Evolutionary conservation across 148 eudicot genomes (phyloP).

Genomic region (Chenopodium formosanum): DNA sequence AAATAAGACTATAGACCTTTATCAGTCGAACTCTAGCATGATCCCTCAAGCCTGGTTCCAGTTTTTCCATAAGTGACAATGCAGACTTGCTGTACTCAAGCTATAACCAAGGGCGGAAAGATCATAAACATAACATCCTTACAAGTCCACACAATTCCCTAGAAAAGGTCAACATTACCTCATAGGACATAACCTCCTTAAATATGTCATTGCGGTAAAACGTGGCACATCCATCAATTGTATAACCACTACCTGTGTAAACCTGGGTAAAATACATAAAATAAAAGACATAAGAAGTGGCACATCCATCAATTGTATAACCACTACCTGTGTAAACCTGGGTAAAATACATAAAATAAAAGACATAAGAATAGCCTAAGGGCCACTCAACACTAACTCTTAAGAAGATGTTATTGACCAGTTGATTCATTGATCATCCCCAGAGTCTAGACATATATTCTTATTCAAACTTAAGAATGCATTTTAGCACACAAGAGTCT

Average conservation of each 20-base stretch:
- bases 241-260: slow-evolving; percentile 45
- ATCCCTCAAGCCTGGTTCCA: slow-evolving; percentile 32
- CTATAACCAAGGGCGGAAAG: slow-evolving; percentile 28
- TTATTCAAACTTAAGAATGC: neutral
- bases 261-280: slow-evolving; percentile 18
- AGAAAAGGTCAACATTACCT: slow-evolving; percentile 38
- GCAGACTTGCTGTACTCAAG: slow-evolving; percentile 85
- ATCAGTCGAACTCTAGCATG: slow-evolving; percentile 27
- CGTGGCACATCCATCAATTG: slow-evolving; percentile 87
- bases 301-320: slow-evolving; percentile 75
- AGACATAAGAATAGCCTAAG: slow-evolving; percentile 5
- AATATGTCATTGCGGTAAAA: slow-evolving; percentile 82
- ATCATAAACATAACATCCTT: neutral
- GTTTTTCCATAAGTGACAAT: slow-evolving; percentile 63
- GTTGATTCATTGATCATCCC: neutral
- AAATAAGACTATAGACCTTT: slow-evolving; percentile 22
- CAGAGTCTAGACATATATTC: neutral
- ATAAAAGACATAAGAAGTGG: slow-evolving; percentile 36
- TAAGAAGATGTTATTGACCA: neutral
- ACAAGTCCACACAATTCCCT: neutral
- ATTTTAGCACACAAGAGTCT: neutral
- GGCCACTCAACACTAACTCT: neutral
- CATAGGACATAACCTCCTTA: slow-evolving; percentile 72
- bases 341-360: slow-evolving; percentile 5
- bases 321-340: slow-evolving; percentile 44